Conservation (phyloP, 2,329 filamentous ascomycete species). For the Arthrobotrys iridis region DNA sequence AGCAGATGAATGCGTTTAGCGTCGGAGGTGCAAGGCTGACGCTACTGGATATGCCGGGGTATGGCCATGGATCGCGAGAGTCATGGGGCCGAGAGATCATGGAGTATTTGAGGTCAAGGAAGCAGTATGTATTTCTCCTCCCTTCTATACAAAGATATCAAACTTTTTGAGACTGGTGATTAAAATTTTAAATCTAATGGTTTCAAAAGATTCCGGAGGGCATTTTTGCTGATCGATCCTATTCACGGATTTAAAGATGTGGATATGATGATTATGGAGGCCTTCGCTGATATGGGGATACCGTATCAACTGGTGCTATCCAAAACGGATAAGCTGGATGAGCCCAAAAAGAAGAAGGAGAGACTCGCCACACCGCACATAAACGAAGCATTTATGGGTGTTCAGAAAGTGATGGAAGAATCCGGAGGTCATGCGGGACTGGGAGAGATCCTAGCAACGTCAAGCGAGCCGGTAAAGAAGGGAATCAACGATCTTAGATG, state of each 20-base stretch:
- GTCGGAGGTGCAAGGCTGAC: slow-evolving; percentile 68
- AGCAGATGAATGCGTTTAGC: slow-evolving; percentile 74
- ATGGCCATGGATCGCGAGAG: slow-evolving; percentile 70
- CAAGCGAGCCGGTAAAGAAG: slow-evolving; percentile 65
- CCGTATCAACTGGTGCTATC: slow-evolving; percentile 74
- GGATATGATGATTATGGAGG: slow-evolving; percentile 69
- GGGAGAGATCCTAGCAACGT: slow-evolving; percentile 71
- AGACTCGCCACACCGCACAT: slow-evolving; percentile 59
- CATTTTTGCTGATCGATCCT: slow-evolving; percentile 73
- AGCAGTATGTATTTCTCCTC: slow-evolving; percentile 63
- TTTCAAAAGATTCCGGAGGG: slow-evolving; percentile 66
- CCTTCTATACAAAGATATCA: background rate
- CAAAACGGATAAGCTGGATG: slow-evolving; percentile 70
- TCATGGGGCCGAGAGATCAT: slow-evolving; percentile 75
- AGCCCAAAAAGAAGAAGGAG: slow-evolving; percentile 57
- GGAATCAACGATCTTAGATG: slow-evolving; percentile 72
- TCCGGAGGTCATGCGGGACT: slow-evolving; percentile 63
- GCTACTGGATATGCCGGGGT: slow-evolving; percentile 77
- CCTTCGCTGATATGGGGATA: slow-evolving; percentile 69
- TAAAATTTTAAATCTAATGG: background rate
- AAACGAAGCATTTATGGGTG: slow-evolving; percentile 59
- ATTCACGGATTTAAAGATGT: slow-evolving; percentile 71
- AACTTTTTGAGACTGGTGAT: background rate
- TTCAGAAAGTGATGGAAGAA: slow-evolving; percentile 62
- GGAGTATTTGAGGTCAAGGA: slow-evolving; percentile 72